Evolutionary conservation across 345 rosid genomes (phyloP).

Genomic region (Triadica sebifera): DNA sequence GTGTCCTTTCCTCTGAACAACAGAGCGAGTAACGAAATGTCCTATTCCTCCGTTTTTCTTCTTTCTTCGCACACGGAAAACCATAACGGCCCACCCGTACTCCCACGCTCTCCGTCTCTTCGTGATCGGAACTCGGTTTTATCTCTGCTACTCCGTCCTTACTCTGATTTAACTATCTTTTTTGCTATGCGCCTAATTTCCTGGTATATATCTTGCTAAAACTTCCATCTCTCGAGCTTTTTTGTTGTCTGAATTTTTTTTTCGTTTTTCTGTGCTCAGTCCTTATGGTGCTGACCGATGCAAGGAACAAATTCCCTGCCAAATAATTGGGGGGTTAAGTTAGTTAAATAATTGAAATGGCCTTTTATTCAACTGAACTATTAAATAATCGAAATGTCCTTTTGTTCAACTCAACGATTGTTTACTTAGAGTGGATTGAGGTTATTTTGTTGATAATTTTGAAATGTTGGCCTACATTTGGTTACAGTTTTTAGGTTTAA

Average conservation of each 20-base stretch:
- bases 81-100: constrained; percentile 10
- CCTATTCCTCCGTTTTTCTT: background rate
- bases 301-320: no score
- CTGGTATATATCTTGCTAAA: background rate
- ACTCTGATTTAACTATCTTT: background rate
- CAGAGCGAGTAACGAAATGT: constrained; percentile 12
- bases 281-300: no score
- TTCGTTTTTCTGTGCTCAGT: no score
- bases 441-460: no score
- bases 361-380: no score
- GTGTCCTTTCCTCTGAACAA: background rate
- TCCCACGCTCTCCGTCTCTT: background rate
- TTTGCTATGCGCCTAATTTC: background rate
- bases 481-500: no score
- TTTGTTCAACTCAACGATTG: background rate
- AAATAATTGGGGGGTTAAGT: background rate
- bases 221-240: background rate
- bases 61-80: constrained; percentile 10
- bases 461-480: no score
- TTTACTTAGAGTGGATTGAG: background rate
- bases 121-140: background rate
- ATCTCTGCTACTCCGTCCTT: background rate
- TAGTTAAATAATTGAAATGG: background rate
- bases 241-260: background rate
- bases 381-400: no score